phyloP scores from a whole-genome alignment of 1,284 basidiomycete genomes.

The Mycena sp. region DNA sequence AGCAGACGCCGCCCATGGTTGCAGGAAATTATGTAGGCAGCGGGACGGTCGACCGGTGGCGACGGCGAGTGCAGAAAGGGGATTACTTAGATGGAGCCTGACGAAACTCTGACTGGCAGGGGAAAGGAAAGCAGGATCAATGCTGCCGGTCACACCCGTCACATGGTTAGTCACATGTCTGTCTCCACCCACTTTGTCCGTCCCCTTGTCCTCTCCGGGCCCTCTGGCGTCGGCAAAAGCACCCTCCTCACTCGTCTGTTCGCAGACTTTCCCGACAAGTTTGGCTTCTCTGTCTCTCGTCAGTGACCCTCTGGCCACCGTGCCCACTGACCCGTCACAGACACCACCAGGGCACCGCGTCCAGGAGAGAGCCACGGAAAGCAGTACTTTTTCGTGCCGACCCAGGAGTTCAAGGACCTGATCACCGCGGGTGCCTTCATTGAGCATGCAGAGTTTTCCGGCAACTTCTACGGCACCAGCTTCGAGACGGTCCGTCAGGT shows the following conservation, averaged over 20 bases:
- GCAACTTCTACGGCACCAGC: constrained; percentile 94
- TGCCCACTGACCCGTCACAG: constrained; percentile 51
- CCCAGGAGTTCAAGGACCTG: constrained; percentile 69
- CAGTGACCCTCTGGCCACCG: constrained; percentile 45
- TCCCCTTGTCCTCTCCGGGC: constrained; percentile 83
- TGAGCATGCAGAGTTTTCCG: constrained; percentile 87
- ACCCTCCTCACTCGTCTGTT: constrained; percentile 91
- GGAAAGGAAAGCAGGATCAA: not conserved
- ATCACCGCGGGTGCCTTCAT: constrained; percentile 75
- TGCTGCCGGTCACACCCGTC: not conserved
- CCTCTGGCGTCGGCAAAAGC: constrained; percentile 95
- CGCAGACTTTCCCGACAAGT: constrained; percentile 82
- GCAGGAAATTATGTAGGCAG: constrained; percentile 11
- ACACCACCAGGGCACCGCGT: constrained; percentile 91
- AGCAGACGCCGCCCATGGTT: constrained; percentile 85
- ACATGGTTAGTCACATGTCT: too few species aligned
- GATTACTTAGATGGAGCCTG: too few species aligned
- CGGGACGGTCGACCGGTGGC: not conserved
- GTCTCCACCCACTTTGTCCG: constrained; percentile 43
- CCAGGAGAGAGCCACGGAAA: constrained; percentile 86
- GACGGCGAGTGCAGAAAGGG: too few species aligned
- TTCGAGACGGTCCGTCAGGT: constrained; percentile 73
- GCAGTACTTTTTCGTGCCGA: constrained; percentile 80
- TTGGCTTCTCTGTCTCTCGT: constrained; percentile 97
- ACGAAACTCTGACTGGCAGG: too few species aligned